A percentile compares a stretch with the other conserved stretches of the same genome.
Evolutionary conservation across 2,329 filamentous ascomycete genomes (phyloP).

Genomic region (Immersiporthe knoxdaviesiana): DNA sequence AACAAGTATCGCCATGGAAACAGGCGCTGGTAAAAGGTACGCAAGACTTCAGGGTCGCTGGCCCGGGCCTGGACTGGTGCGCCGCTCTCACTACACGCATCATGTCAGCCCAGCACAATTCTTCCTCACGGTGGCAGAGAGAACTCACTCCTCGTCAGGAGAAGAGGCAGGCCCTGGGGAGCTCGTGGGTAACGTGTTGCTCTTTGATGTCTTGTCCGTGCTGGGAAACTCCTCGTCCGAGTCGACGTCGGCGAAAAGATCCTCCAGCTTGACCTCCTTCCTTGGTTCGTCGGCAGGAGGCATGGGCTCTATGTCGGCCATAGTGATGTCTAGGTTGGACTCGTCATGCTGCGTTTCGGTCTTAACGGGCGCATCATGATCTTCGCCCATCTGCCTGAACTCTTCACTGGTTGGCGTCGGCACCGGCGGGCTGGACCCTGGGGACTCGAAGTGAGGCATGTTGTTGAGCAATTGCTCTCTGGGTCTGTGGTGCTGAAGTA

Average conservation of each 20-base stretch:
- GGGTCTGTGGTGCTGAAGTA: background rate
- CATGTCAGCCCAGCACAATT: conserved; percentile 27
- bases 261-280: conserved; percentile 58
- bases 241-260: conserved; percentile 61
- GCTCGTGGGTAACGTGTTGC: conserved; percentile 42
- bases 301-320: conserved; percentile 41
- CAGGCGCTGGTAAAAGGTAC: conserved; percentile 91
- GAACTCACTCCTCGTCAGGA: conserved; percentile 32
- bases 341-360: conserved; percentile 36
- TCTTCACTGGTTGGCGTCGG: conserved; percentile 28
- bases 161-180: conserved; percentile 48
- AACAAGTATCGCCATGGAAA: conserved; percentile 95
- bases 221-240: conserved; percentile 66
- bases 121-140: background rate
- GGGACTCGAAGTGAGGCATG: conserved; percentile 52
- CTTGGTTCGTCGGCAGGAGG: conserved; percentile 38
- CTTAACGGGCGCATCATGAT: conserved; percentile 38
- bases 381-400: conserved; percentile 33
- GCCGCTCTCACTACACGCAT: conserved; percentile 38
- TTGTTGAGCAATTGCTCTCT: background rate
- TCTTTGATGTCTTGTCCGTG: conserved; percentile 43
- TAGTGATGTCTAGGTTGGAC: conserved; percentile 45
- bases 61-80: conserved; percentile 52
- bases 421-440: conserved; percentile 34
- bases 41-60: conserved; percentile 80